These are phyloP conservation scores for Oryza punctata DNA, from an alignment of 176 grass and related monocot species.

Conservation along the genomic window DNA sequence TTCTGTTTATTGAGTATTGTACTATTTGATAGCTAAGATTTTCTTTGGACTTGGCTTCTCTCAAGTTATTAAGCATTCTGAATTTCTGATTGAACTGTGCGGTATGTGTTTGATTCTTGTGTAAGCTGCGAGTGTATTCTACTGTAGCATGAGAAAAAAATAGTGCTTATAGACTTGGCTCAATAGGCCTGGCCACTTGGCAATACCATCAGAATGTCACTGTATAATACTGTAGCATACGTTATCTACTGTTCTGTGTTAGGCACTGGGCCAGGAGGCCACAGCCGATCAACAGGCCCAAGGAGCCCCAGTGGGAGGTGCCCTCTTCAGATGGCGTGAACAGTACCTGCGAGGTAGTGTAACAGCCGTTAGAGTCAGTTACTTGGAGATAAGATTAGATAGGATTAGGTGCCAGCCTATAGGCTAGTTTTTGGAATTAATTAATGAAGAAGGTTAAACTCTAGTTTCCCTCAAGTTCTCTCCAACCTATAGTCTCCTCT, in stretches of 20 bases:
- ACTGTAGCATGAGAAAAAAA: neutral
- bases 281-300: no score
- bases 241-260: neutral
- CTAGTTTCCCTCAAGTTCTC: no score
- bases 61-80: slow-evolving; percentile 23
- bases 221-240: neutral
- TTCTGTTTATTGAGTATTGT: neutral
- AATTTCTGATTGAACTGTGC: slow-evolving; percentile 9
- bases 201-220: neutral
- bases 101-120: slow-evolving; percentile 4
- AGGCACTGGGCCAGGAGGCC: no score
- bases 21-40: neutral
- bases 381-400: no score
- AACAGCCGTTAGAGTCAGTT: no score
- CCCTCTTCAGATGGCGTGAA: no score
- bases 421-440: no score
- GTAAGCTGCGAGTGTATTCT: neutral
- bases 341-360: no score
- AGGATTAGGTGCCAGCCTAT: no score
- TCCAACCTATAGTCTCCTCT: no score
- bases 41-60: neutral
- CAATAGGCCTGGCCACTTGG: neutral
- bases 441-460: no score
- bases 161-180: neutral
- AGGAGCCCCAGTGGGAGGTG: no score